phyloP scores from a whole-genome alignment of 345 rosid genomes.

The Arabidopsis thaliana region TAIR10.1 NC_003074.8:2628001-2628500 shows the following conservation, averaged over 20 bases:
- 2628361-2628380: not conserved
- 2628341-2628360: slow-evolving; percentile 3
- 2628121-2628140: slow-evolving; percentile 38
- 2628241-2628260: not conserved
- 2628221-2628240: slow-evolving; percentile 14
- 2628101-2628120: not conserved
- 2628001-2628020: not conserved
- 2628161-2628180: slow-evolving; percentile 2
- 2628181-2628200: slow-evolving; percentile 38
- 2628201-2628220: slow-evolving; percentile 33
- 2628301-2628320: slow-evolving; percentile 17
- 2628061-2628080: slow-evolving; percentile 13
- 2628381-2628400: slow-evolving; percentile 12
- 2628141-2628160: slow-evolving; percentile 16
- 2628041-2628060: not conserved
- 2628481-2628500: not conserved
- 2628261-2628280: slow-evolving; percentile 15
- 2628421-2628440: slow-evolving; percentile 3
- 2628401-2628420: slow-evolving; percentile 17
- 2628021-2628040: not conserved
- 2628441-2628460: not conserved
- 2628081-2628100: not conserved
- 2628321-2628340: slow-evolving; percentile 15
- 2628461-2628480: not conserved
- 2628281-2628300: slow-evolving; percentile 38